Base-by-base conservation (phyloP, 176 grass and related monocot species). In the Oryza officinalis region DNA sequence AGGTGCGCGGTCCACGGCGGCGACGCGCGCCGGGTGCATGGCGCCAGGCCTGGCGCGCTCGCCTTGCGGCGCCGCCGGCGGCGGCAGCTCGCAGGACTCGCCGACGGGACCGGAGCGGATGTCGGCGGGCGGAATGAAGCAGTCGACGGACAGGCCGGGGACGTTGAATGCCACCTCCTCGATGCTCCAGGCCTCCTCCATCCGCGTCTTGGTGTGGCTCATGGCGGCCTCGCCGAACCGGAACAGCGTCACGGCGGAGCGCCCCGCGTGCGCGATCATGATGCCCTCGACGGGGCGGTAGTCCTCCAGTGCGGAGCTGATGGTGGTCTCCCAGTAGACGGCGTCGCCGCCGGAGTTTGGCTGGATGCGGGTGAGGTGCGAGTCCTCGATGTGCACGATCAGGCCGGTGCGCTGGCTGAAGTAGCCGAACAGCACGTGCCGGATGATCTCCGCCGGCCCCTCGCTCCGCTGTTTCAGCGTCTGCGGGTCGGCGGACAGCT, bases 151-250 rank as follows among this genome's bases (percentile, higher is more conserved):
- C 9, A 98, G 80, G 0, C 96, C 96, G 0, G 91, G 96, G 0
- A 98, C 93, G 82, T 98, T 98, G 87, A 95, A 98, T 2, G 91
- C 96, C 57, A 98, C 93, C 91, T 98, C 96, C 74, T 98, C 96
- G 86, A 98, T 95, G 87, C 68, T 93, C 96, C 96, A 98, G 0
- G 85, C 74, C 83, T 98, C 96, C 89, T 98, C 93, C 96, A 98
- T 98, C 23, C 93, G 80, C 25, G 96, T 98, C 87, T 94, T 89
- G 81, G 91, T 95, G 85, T 98, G 96, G 91, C 93, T 95, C 89
- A 90, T 95, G 83, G 93, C 96, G 26, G 79, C 90, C 85, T 98
- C 96, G 10, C 93, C 96, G 78, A 98, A 98, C 46, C 92, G 89
- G 86, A 91, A 98, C 66, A 98, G 87, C 3, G 96, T 98, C 26